Evolutionary conservation across 257 asterid genomes (phyloP).

Genomic region (Salvia rosmarinus): DNA sequence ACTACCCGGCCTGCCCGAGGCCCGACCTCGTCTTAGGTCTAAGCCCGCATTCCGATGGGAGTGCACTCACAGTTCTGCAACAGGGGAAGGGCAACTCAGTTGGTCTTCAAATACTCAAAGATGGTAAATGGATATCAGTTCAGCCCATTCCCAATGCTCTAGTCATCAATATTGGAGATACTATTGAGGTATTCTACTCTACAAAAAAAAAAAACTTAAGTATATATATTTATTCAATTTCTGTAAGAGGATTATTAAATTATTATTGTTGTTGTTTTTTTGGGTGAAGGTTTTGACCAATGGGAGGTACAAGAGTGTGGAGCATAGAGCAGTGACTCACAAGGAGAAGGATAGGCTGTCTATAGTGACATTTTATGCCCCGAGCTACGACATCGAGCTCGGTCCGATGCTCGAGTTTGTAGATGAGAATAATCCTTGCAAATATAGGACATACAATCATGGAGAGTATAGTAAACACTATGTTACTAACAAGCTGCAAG

Average conservation of each 20-base stretch:
- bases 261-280: too few species aligned
- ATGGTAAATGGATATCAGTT: slow-evolving; percentile 66
- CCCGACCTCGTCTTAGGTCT: slow-evolving; percentile 90
- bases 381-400: slow-evolving; percentile 78
- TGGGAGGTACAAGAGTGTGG: slow-evolving; percentile 94
- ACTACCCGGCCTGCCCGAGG: slow-evolving; percentile 91
- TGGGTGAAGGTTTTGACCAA: slow-evolving; percentile 81
- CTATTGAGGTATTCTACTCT: slow-evolving; percentile 92
- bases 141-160: slow-evolving; percentile 83
- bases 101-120: slow-evolving; percentile 84
- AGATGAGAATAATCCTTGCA: slow-evolving; percentile 56
- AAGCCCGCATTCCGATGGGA: slow-evolving; percentile 98
- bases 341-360: slow-evolving; percentile 79
- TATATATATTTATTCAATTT: too few species aligned
- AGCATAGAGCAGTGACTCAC: slow-evolving; percentile 91
- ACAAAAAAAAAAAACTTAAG: too few species aligned
- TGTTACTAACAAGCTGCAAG: slow-evolving; percentile 85
- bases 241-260: too few species aligned
- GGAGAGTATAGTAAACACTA: slow-evolving; percentile 94
- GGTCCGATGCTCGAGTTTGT: slow-evolving; percentile 69
- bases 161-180: slow-evolving; percentile 90
- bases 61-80: slow-evolving; percentile 90
- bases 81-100: slow-evolving; percentile 71
- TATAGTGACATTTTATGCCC: slow-evolving; percentile 94
- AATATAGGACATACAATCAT: slow-evolving; percentile 86